phyloP scores from a whole-genome alignment of 805 yeast genomes.

The Candida tibetensis region DNA sequence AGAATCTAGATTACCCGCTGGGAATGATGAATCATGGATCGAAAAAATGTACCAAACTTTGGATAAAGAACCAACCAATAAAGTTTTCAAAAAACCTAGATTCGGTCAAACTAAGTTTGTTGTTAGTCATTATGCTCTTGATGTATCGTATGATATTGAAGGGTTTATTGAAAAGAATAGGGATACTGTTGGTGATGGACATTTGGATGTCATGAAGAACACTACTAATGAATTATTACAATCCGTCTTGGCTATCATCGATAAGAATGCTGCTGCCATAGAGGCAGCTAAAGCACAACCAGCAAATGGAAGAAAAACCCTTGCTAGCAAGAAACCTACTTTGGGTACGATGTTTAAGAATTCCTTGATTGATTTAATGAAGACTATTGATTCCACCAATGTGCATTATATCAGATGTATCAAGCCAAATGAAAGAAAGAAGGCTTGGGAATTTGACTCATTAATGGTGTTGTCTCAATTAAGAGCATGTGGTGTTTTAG shows the following conservation, averaged over 20 bases:
- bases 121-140: constrained; percentile 91
- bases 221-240: constrained; percentile 65
- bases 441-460: constrained; percentile 94
- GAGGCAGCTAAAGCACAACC: constrained; percentile 36
- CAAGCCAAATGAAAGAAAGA: constrained; percentile 91
- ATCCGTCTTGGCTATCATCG: constrained; percentile 64
- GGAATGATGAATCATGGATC: constrained; percentile 89
- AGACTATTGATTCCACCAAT: constrained; percentile 88
- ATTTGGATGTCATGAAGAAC: constrained; percentile 74
- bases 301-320: constrained; percentile 25
- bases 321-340: constrained; percentile 77
- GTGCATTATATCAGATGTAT: constrained; percentile 97
- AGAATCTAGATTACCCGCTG: constrained; percentile 92
- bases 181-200: constrained; percentile 96
- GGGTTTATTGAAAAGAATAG: constrained; percentile 97
- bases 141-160: constrained; percentile 86
- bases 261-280: constrained; percentile 52
- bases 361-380: constrained; percentile 89
- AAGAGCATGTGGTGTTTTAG: constrained; percentile 98
- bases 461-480: constrained; percentile 92
- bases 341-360: constrained; percentile 91
- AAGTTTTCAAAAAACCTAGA: constrained; percentile 87
- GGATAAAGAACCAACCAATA: constrained; percentile 70
- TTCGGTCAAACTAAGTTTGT: constrained; percentile 90
- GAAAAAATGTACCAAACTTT: constrained; percentile 85